phyloP scores from a whole-genome alignment of 169 alveolate species.

The Plasmodium vinckei region DNA sequence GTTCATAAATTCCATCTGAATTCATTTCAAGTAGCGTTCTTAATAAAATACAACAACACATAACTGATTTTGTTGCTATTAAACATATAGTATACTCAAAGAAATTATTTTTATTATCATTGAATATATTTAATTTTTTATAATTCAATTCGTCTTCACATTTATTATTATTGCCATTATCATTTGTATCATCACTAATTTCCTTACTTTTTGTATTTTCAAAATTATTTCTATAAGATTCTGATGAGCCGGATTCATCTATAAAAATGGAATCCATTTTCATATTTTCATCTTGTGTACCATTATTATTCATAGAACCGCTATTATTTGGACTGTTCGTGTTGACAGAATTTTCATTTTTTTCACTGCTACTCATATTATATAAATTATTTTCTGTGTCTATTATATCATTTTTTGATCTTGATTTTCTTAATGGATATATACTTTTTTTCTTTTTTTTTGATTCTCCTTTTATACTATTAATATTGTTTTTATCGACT shows the following conservation, averaged over 20 bases:
- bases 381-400: constrained; percentile 10
- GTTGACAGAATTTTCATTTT: constrained; percentile 1
- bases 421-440: constrained; percentile 4
- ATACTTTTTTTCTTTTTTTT: constrained; percentile 14
- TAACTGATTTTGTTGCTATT: constrained; percentile 80
- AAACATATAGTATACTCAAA: constrained; percentile 68
- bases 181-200: neutral
- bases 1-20: constrained; percentile 75
- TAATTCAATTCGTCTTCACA: neutral
- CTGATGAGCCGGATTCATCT: constrained; percentile 22
- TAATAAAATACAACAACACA: constrained; percentile 76
- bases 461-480: neutral
- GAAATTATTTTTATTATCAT: constrained; percentile 14
- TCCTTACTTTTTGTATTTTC: neutral
- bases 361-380: constrained; percentile 1
- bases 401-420: neutral
- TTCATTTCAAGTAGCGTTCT: constrained; percentile 76
- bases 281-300: constrained; percentile 14
- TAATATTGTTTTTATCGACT: constrained; percentile 10
- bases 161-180: neutral
- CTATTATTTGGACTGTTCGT: neutral
- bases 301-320: constrained; percentile 22
- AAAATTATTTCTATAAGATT: constrained; percentile 11
- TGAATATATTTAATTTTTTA: neutral
- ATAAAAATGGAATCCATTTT: constrained; percentile 55